Evolutionary conservation across 192 early-diverging fungal species (phyloP).

Genomic region (Podila clonocystis): DNA sequence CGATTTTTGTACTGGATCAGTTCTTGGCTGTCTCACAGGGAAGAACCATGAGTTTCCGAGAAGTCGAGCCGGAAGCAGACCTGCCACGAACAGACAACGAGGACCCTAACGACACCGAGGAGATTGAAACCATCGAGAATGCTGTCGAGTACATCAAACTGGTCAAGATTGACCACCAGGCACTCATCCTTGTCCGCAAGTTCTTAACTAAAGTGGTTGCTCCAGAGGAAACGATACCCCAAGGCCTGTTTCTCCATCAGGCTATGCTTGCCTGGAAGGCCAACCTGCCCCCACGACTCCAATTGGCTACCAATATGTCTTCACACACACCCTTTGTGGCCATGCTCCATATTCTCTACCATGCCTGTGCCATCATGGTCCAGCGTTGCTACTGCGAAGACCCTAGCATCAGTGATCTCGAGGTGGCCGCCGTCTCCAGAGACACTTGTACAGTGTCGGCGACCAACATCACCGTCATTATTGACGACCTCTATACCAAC

Average conservation of each 20-base stretch:
- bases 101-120: conserved; percentile 28
- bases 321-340: conserved; percentile 54
- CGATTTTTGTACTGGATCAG: conserved; percentile 34
- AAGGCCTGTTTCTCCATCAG: conserved; percentile 20
- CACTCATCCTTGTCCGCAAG: conserved; percentile 27
- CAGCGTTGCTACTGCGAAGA: conserved; percentile 58
- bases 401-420: conserved; percentile 53
- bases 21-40: conserved; percentile 39
- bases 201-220: conserved; percentile 30
- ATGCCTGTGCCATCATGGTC: conserved; percentile 53
- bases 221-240: conserved; percentile 37
- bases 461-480: conserved; percentile 57
- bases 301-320: conserved; percentile 37
- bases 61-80: conserved; percentile 41
- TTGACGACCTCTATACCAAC: conserved; percentile 51
- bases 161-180: conserved; percentile 39
- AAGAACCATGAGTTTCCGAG: conserved; percentile 31
- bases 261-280: conserved; percentile 31
- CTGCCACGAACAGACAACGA: conserved; percentile 24
- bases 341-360: conserved; percentile 62
- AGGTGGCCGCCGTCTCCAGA: conserved; percentile 23
- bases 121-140: conserved; percentile 41
- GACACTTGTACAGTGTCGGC: conserved; percentile 56
- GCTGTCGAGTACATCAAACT: conserved; percentile 36
- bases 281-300: conserved; percentile 45